These are phyloP conservation scores for Dipodascopsis uninucleata DNA, from an alignment of 805 yeast genomes.

Conservation along the genomic window DNA sequence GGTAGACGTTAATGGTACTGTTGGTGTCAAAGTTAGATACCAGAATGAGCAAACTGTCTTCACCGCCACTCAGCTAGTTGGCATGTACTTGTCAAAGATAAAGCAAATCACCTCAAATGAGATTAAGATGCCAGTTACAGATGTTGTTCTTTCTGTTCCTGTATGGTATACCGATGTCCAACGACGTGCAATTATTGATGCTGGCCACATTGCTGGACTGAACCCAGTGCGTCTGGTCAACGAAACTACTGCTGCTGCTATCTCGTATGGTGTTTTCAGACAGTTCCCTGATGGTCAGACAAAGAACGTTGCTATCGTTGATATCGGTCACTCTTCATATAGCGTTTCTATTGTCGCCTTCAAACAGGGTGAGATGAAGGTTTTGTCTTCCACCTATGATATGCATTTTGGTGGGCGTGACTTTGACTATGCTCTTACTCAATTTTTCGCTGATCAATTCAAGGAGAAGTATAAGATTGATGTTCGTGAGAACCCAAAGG, in stretches of 20 bases:
- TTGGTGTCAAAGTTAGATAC: constrained; percentile 83
- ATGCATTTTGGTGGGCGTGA: constrained; percentile 98
- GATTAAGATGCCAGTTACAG: constrained; percentile 75
- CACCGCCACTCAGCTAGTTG: constrained; percentile 85
- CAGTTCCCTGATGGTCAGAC: constrained; percentile 84
- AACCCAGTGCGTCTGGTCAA: constrained; percentile 98
- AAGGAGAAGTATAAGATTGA: constrained; percentile 80
- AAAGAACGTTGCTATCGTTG: constrained; percentile 86
- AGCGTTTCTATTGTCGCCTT: constrained; percentile 85
- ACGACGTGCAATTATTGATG: constrained; percentile 94
- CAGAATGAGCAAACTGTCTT: constrained; percentile 74
- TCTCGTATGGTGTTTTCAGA: constrained; percentile 98
- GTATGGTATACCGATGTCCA: constrained; percentile 95
- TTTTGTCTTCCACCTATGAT: constrained; percentile 87
- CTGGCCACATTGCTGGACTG: constrained; percentile 91
- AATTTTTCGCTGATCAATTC: constrained; percentile 92
- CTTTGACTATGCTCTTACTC: constrained; percentile 88
- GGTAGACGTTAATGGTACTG: constrained; percentile 59
- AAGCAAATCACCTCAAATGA: constrained; percentile 76
- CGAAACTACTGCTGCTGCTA: constrained; percentile 98
- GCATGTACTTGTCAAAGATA: constrained; percentile 91
- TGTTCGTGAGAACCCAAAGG: constrained; percentile 86
- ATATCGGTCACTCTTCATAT: constrained; percentile 95
- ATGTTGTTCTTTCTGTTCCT: constrained; percentile 93
- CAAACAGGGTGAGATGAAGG: constrained; percentile 93